Evolutionary conservation across 1,284 basidiomycete genomes (phyloP), one percentile per base, ranked within the genome.

Genomic region (Ustilago tritici): DNA sequence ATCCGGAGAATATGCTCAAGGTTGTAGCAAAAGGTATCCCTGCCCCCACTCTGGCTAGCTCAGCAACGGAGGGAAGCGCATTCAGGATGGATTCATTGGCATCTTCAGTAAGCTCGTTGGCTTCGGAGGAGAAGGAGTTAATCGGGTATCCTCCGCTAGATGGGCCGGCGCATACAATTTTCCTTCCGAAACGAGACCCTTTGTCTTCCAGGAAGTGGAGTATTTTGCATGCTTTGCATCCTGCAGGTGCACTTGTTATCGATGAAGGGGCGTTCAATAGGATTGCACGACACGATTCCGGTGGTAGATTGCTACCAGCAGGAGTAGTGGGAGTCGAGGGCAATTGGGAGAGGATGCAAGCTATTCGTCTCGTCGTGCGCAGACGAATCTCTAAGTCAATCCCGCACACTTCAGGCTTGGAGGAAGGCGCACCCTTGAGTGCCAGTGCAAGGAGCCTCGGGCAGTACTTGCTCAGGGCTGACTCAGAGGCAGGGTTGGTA

Each of bases 191-290:
- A 19, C 82, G 90, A 1, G 87, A 89, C 5, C 94, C 94, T 0
- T 88, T 97, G 78, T 91, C 93, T 36, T 95, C 97, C 38, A 90
- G 97, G 47, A 98, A 98, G 82, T 92, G 94, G 78, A 98, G 95
- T 94, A 95, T 96, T 32, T 90, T 92, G 15, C 95, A 99, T 87
- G 98, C 95, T 0, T 89, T 99, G 31, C 91, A 91, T 70, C 93
- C 95, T 0, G 91, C 95, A 0, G 96, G 97, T 0, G 92, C 90
- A 40, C 90, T 99, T 41, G 89, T 97, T 84, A 92, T 97, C 72
- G 95, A 98, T 86, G 88, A 91, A 35, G 96, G 97, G 0, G 96
- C 96, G 0, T 92, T 95, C 83, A 89, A 90, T 36, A 94, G 97
- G 17, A 90, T 98, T 52, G 92, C 92, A 1, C 90, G 91, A 54